Conservation (phyloP, 352 stramenopile genomes). For the Globisporangium rhizosaccharum region DNA sequence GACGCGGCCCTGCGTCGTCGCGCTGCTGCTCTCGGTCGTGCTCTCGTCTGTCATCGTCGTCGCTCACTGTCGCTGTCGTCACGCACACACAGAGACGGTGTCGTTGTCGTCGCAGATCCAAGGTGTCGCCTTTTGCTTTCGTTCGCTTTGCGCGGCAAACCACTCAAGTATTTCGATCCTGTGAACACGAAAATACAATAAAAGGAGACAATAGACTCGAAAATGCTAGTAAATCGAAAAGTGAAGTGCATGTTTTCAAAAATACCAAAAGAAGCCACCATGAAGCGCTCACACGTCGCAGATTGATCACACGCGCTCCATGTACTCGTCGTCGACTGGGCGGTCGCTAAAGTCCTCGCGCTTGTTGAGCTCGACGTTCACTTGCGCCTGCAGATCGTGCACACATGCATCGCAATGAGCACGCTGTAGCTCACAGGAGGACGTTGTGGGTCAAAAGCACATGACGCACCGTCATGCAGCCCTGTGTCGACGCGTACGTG, state of each 20-base stretch:
- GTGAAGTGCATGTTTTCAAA: too few species aligned
- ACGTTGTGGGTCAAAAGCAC: neutral
- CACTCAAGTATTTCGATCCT: neutral
- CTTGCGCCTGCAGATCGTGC: conserved; percentile 50
- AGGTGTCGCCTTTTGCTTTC: neutral
- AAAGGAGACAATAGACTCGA: neutral
- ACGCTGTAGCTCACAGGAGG: too few species aligned
- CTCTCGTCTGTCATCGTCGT: conserved; percentile 5
- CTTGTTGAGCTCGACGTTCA: conserved; percentile 89
- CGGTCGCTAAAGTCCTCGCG: conserved; percentile 51
- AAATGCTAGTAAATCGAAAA: neutral
- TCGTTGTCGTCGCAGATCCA: neutral
- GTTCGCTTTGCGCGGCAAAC: neutral
- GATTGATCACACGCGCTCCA: conserved; percentile 51
- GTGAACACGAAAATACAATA: neutral
- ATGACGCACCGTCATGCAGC: conserved; percentile 86
- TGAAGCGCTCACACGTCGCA: neutral
- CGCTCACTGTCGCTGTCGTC: neutral
- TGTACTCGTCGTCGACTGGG: conserved; percentile 38
- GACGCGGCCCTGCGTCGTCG: conserved; percentile 65
- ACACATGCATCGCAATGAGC: neutral
- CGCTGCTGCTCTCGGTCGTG: conserved; percentile 3
- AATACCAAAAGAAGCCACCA: neutral
- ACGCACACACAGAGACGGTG: neutral
- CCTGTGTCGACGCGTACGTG: conserved; percentile 88